Evolutionary conservation across 2,329 filamentous ascomycete genomes (phyloP).

Genomic region (Fusarium pseudocircinatum): DNA sequence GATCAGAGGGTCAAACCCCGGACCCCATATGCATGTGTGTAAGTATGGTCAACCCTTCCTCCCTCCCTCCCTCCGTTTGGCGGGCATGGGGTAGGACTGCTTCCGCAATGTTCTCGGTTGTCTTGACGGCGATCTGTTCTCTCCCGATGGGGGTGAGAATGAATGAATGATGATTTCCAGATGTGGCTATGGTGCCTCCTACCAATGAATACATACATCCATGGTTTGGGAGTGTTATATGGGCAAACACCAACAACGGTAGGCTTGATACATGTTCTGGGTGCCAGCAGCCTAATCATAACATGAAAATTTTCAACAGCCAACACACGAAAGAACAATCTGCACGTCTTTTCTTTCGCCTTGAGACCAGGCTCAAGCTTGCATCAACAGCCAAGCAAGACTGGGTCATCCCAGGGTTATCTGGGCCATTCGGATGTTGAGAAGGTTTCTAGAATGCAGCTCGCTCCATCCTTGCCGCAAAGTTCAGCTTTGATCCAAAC

Average conservation of each 20-base stretch:
- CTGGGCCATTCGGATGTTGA: constrained; percentile 11
- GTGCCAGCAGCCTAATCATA: constrained; percentile 21
- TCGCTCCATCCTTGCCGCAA: constrained; percentile 17
- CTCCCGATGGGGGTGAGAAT: neutral
- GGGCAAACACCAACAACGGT: neutral
- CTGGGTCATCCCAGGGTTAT: constrained; percentile 20
- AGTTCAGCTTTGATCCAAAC: constrained; percentile 28
- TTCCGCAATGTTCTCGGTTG: constrained; percentile 13
- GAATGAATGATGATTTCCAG: neutral
- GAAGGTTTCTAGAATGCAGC: constrained; percentile 31
- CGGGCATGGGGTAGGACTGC: constrained; percentile 20
- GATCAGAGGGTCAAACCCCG: constrained; percentile 14
- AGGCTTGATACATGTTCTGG: neutral
- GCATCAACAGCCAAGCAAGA: constrained; percentile 22
- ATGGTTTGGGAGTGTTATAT: neutral
- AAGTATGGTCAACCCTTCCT: neutral
- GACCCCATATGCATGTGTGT: constrained; percentile 4
- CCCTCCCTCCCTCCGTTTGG: neutral
- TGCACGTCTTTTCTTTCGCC: constrained; percentile 29
- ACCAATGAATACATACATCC: neutral
- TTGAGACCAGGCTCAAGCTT: constrained; percentile 24
- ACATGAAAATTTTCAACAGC: constrained; percentile 23
- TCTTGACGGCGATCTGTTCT: constrained; percentile 15
- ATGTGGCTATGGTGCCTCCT: neutral
- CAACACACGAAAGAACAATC: constrained; percentile 21